Evolutionary conservation across 1,284 basidiomycete genomes (phyloP), one percentile per base, ranked within the genome.

Genomic region (Naganishia sp.): DNA sequence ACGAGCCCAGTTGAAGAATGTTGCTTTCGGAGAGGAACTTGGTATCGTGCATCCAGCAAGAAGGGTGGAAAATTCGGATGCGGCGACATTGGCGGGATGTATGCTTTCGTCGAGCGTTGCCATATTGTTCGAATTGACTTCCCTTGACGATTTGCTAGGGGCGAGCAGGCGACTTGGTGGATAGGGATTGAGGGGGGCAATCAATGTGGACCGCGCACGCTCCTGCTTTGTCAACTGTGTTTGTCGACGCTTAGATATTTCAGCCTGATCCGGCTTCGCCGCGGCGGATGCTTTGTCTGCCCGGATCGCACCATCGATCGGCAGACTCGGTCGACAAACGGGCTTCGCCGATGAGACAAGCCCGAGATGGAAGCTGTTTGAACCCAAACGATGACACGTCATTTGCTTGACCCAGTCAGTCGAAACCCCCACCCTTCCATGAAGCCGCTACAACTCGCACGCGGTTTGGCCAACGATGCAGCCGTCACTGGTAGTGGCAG

Each of bases 1-100:
- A 42, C 79, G 77, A 4, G 83, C 83, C 84, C 84, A 85, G 72
- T 84, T 85, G 13, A 74, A 72, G 68, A 84, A 83, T 10, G 48
- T 61, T 9, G 59, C 59, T 42, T 52, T 28, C 25, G 59, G 48
- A 23, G 59, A 61, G 13, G 59, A 61, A 48, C 33, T 43, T 36
- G 59, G 48, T 6, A 61, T 48, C 23, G 50, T 42, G 39, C 59
- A 50, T 15, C 31, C 10, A 11, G 48, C 42, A 25, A 61, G n/a
- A 18, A 61, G 48, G 59, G 33, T 52, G 39, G 48, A 23, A 39
- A 61, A 61, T 18, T 61, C 59, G 2, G 11, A 2, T 16, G 59
- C 42, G 48, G 48, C 59, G 36, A 61, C 43, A 25, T 36, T 28
- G 39, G 48, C 59, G 33, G 48, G 59, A 7, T 49, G 49, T 23